Conservation (phyloP, 2,329 filamentous ascomycete genomes). For the Clarireedia sp. region DNA sequence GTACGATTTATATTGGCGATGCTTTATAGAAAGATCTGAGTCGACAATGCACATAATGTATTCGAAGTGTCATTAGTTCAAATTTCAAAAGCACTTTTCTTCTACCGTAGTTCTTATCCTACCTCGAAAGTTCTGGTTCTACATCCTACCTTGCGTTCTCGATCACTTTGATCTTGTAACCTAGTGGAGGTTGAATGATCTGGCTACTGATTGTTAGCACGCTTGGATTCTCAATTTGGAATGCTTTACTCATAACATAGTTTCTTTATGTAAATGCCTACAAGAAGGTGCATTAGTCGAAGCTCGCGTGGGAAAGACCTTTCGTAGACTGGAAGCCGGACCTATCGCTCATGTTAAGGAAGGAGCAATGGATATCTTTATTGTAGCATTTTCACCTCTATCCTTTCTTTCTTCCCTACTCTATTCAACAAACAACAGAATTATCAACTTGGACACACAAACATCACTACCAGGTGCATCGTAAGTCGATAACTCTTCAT, state of each 20-base stretch:
- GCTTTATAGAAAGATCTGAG: neutral
- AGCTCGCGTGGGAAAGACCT: no score
- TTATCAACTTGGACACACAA: conserved; percentile 12
- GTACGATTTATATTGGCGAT: neutral
- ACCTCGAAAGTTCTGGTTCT: no score
- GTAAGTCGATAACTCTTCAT: conserved; percentile 6
- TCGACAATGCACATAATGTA: conserved; percentile 16
- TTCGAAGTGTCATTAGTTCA: neutral
- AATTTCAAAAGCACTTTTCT: neutral
- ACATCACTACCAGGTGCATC: conserved; percentile 13
- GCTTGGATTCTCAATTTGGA: no score
- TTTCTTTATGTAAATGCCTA: no score
- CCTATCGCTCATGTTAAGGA: neutral
- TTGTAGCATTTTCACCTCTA: neutral
- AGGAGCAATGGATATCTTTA: neutral
- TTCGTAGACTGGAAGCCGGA: no score
- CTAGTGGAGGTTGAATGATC: no score
- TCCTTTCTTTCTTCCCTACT: neutral
- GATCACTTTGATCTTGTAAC: no score
- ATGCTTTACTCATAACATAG: no score
- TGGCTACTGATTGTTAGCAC: no score
- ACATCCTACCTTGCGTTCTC: no score
- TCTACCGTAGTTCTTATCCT: neutral
- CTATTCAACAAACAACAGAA: conserved; percentile 5
- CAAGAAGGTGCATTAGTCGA: no score